These are phyloP conservation scores for Monosporascus sp. DNA, from an alignment of 2,329 filamentous ascomycete species.

Conservation along the genomic window DNA sequence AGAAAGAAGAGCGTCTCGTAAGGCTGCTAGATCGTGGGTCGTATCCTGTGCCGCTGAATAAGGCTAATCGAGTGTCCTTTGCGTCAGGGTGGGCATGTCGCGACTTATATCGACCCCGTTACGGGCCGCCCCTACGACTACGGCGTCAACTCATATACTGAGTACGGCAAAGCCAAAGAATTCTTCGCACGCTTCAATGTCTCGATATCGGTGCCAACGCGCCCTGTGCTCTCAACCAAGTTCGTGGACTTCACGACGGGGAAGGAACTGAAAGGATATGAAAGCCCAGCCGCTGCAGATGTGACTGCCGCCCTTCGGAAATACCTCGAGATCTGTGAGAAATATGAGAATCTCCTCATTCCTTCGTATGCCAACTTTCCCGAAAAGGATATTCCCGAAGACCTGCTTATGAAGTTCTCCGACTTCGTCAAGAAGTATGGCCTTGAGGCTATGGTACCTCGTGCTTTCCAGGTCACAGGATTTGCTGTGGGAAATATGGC, in stretches of 20 bases:
- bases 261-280: constrained; percentile 8
- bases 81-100: not conserved
- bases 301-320: constrained; percentile 18
- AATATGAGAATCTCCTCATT: constrained; percentile 27
- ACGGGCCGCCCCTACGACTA: constrained; percentile 19
- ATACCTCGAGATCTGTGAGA: constrained; percentile 23
- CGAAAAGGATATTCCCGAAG: constrained; percentile 37
- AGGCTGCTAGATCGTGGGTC: not conserved
- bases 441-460: constrained; percentile 36
- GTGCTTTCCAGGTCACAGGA: constrained; percentile 34
- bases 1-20: constrained; percentile 29
- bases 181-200: constrained; percentile 43
- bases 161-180: constrained; percentile 32
- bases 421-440: constrained; percentile 43
- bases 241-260: constrained; percentile 35
- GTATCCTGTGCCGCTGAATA: not conserved
- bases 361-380: constrained; percentile 37
- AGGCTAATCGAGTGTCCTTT: not conserved
- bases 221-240: constrained; percentile 21
- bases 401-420: constrained; percentile 41
- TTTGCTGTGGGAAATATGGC: constrained; percentile 41
- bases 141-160: constrained; percentile 32
- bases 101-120: not conserved
- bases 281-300: not conserved
- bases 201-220: constrained; percentile 16